phyloP scores from a whole-genome alignment of 345 rosid species.

The Brassica juncea region DNA sequence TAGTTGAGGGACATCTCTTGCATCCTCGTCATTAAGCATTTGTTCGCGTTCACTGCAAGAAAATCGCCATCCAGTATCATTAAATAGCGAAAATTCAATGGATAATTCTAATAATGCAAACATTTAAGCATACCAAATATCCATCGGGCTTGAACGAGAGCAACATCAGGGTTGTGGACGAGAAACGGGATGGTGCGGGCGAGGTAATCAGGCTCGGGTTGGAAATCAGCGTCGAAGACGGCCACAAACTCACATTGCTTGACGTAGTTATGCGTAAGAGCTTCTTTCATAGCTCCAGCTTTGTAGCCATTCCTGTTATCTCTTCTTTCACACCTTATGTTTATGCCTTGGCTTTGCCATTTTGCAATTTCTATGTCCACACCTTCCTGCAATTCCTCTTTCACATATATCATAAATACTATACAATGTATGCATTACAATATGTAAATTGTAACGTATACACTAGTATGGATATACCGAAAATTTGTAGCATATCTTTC shows the following conservation, averaged over 20 bases:
- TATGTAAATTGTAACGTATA: too few relatives aligned
- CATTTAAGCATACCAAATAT: conserved; percentile 46
- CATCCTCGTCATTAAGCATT: conserved; percentile 53
- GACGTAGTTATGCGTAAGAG: conserved; percentile 54
- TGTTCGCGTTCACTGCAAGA: conserved; percentile 48
- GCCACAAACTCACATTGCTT: conserved; percentile 51
- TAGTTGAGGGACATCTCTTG: conserved; percentile 66
- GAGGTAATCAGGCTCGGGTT: conserved; percentile 53
- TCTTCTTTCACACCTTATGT: conserved; percentile 42
- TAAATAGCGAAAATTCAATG: background rate
- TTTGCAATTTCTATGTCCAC: conserved; percentile 39
- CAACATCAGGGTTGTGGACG: conserved; percentile 48
- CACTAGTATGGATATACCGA: background rate
- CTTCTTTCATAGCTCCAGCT: conserved; percentile 60
- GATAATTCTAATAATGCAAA: background rate
- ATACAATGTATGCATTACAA: too few relatives aligned
- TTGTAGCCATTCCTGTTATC: conserved; percentile 58
- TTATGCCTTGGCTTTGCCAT: conserved; percentile 40
- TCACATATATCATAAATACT: too few relatives aligned
- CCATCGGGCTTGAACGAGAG: conserved; percentile 62
- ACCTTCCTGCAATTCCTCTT: conserved; percentile 30
- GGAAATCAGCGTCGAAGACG: conserved; percentile 62
- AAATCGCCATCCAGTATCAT: background rate
- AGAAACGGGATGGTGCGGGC: conserved; percentile 48
- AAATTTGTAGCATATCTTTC: background rate